A percentile compares a stretch with the other conserved stretches of the same genome.
Evolutionary conservation across 2,329 filamentous ascomycete species (phyloP).

Genomic region (Penicillium sp.): DNA sequence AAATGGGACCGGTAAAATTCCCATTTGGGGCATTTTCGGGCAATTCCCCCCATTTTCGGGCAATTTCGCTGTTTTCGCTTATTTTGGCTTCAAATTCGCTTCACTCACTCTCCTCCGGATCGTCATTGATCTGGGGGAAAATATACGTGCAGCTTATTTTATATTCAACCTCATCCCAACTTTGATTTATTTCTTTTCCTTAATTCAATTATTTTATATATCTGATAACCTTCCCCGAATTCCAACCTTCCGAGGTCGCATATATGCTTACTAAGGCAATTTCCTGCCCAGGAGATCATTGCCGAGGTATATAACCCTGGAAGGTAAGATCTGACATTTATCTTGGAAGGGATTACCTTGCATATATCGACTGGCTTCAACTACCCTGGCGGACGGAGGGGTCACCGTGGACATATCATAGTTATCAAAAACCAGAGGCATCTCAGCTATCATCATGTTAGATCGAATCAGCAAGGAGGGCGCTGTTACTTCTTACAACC

Average conservation of each 20-base stretch:
- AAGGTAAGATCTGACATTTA: background rate
- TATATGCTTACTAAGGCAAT: background rate
- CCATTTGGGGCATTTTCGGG: background rate
- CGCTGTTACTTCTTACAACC: slow-evolving; percentile 22
- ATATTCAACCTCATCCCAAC: background rate
- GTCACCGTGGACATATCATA: slow-evolving; percentile 2
- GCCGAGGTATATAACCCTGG: too few relatives aligned
- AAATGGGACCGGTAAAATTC: too few relatives aligned
- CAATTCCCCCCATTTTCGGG: background rate
- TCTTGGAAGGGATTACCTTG: slow-evolving; percentile 4
- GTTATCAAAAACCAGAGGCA: slow-evolving; percentile 14
- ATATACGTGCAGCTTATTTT: background rate
- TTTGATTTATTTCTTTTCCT: too few relatives aligned
- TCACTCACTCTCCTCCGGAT: slow-evolving; percentile 8
- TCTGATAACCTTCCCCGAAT: too few relatives aligned
- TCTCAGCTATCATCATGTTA: slow-evolving; percentile 4
- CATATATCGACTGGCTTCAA: slow-evolving; percentile 10
- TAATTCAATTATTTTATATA: too few relatives aligned
- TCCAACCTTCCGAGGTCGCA: too few relatives aligned
- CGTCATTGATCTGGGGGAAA: background rate
- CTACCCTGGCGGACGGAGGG: background rate
- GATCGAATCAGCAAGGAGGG: background rate
- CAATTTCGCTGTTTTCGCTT: slow-evolving; percentile 3
- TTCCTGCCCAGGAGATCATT: background rate
- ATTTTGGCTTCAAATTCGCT: slow-evolving; percentile 10